Percentiles rank a stretch among this genome's conserved stretches.
phyloP scores from a whole-genome alignment of 2,329 filamentous ascomycete species.

The Chlorencoelia australis region DNA sequence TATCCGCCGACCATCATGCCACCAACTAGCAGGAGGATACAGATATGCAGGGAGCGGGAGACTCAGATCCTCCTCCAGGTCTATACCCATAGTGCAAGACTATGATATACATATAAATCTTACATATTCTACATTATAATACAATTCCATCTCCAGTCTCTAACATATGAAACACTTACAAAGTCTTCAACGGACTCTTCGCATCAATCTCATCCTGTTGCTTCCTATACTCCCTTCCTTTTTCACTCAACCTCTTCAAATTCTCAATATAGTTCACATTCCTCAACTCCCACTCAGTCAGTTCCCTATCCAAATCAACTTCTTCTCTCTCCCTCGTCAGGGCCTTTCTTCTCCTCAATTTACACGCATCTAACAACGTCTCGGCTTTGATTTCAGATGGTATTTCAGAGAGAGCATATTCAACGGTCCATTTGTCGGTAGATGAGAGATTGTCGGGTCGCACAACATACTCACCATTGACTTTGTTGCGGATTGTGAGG shows the following conservation, averaged over 20 bases:
- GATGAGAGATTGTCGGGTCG: conserved; percentile 44
- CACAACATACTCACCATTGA: conserved; percentile 53
- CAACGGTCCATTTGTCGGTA: conserved; percentile 56
- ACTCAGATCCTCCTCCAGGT: no score
- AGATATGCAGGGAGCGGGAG: no score
- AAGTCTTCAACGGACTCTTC: conserved; percentile 36
- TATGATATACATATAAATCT: not conserved
- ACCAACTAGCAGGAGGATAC: no score
- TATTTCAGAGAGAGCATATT: conserved; percentile 67
- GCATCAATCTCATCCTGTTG: conserved; percentile 42
- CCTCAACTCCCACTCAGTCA: no score
- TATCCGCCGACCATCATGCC: no score
- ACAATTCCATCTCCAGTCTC: not conserved
- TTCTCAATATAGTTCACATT: conserved; percentile 22
- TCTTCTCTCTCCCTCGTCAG: conserved; percentile 28
- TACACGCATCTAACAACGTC: conserved; percentile 45
- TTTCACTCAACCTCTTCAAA: conserved; percentile 37
- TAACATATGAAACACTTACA: conserved; percentile 27
- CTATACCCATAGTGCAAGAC: no score
- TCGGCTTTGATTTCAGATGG: conserved; percentile 30
- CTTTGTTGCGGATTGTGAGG: conserved; percentile 60
- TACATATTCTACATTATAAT: not conserved
- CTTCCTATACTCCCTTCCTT: conserved; percentile 50
- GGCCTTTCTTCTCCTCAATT: conserved; percentile 42
- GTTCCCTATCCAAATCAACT: conserved; percentile 10